Evolutionary conservation across 169 alveolate species (phyloP), one percentile per base, ranked within the genome.

Genomic region (Plasmodium berghei): DNA sequence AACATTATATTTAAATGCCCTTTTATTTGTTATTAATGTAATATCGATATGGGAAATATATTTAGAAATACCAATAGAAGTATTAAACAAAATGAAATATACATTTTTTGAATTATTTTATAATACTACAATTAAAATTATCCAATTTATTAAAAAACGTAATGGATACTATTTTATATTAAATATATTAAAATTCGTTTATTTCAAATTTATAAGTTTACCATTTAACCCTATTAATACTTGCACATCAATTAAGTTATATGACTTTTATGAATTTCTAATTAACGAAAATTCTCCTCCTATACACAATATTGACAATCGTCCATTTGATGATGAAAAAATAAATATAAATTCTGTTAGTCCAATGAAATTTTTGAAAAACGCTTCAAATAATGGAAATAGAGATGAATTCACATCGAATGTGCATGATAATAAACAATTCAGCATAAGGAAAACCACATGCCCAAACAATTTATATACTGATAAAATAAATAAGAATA

Each of bases 101-200:
- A 86, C 87, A 14, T 86, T 86, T 86, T 86, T 86, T 63, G 91
- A 86, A 66, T 64, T 86, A 61, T 72, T 71, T 59, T 86, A 86
- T 66, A 86, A 86, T 63, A 86, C 87, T 12, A 86, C 87, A 16
- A 86, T 86, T 70, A 86, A 86, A 71, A 58, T 86, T 34, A 46
- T 86, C 56, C 58, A 72, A 45, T 86, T 86, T 70, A 62, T 86
- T 46, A 86, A 62, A 71, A 71, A 70, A 52, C 59, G 55, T 52
- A 72, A 59, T 4, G 69, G 87, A 6, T 86, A 70, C 52, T 72
- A 58, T 28, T 71, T 70, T 73, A 48, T 86, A 58, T 54, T 86
- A 45, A 71, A 86, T 52, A 86, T 86, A 70, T 61, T 86, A 72
- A 69, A 86, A 42, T 86, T 54, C 12, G 62, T 86, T 45, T 86